Evolutionary conservation across 495 filamentous ascomycete species (phyloP).

Genomic region (Oidiodendron maius): DNA sequence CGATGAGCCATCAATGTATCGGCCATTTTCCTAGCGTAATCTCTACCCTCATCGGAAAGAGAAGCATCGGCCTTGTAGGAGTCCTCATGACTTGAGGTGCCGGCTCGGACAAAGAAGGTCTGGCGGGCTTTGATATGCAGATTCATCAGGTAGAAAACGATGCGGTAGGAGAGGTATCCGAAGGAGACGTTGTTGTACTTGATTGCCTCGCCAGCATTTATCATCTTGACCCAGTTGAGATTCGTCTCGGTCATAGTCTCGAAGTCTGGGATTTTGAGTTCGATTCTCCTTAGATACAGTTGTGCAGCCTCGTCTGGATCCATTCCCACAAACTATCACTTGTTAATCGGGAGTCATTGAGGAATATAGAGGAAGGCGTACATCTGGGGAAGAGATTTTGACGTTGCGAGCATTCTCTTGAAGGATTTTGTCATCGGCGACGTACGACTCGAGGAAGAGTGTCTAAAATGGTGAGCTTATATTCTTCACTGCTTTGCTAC

Average conservation of each 20-base stretch:
- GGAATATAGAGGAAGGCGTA: slow-evolving; percentile 9
- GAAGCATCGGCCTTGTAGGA: slow-evolving; percentile 87
- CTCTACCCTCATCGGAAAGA: slow-evolving; percentile 71
- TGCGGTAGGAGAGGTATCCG: slow-evolving; percentile 89
- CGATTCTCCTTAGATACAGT: slow-evolving; percentile 84
- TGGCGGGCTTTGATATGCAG: slow-evolving; percentile 90
- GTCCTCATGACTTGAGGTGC: slow-evolving; percentile 65
- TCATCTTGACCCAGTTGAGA: slow-evolving; percentile 98
- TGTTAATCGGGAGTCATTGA: slow-evolving; percentile 31
- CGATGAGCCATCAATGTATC: slow-evolving; percentile 77
- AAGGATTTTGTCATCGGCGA: slow-evolving; percentile 87
- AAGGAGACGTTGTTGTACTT: slow-evolving; percentile 94
- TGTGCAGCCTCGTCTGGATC: slow-evolving; percentile 82
- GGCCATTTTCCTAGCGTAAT: slow-evolving; percentile 85
- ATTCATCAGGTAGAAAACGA: slow-evolving; percentile 97
- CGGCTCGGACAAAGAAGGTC: slow-evolving; percentile 86
- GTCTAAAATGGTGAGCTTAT: slow-evolving; percentile 48
- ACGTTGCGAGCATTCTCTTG: slow-evolving; percentile 96
- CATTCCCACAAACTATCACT: slow-evolving; percentile 71
- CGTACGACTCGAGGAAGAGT: slow-evolving; percentile 92
- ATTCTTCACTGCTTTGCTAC: background rate
- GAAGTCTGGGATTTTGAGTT: slow-evolving; percentile 87
- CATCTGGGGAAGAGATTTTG: slow-evolving; percentile 95
- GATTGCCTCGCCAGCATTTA: slow-evolving; percentile 90
- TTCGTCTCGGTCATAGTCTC: slow-evolving; percentile 94